Percentiles rank a stretch among this genome's conserved stretches.
phyloP scores from a whole-genome alignment of 305 asterid species.

The Solanum hybrid region DNA sequence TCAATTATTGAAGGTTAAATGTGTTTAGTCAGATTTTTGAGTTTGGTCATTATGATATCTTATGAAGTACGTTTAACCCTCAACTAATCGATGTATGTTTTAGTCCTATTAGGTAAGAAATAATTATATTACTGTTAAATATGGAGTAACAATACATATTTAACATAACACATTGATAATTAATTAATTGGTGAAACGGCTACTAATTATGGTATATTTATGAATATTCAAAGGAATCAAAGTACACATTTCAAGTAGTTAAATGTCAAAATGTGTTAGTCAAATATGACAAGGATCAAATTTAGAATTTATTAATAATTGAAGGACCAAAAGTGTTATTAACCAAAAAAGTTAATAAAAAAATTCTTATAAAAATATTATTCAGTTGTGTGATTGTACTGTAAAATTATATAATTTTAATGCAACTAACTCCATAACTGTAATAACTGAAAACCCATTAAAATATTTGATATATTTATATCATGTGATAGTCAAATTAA shows the following conservation, averaged over 20 bases:
- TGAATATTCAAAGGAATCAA: not conserved
- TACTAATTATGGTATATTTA: not conserved
- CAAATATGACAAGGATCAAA: not conserved
- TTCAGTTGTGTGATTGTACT: not conserved
- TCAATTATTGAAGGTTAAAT: not conserved
- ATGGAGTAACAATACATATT: not conserved
- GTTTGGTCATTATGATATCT: not conserved
- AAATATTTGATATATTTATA: slow-evolving; percentile 7
- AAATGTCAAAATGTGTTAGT: not conserved
- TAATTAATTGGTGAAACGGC: not conserved
- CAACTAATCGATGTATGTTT: not conserved
- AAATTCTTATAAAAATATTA: not conserved
- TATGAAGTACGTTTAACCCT: not conserved
- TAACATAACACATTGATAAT: not conserved
- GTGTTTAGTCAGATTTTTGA: not conserved
- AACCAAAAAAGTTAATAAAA: not conserved
- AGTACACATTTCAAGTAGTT: not conserved
- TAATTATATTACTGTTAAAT: not conserved
- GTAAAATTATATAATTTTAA: not conserved
- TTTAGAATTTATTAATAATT: not conserved
- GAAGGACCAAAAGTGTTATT: not conserved
- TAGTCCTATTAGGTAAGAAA: not conserved
- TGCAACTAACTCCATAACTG: slow-evolving; percentile 41
- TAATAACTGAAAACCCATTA: slow-evolving; percentile 33
- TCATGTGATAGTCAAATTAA: slow-evolving; percentile 6